These are phyloP conservation scores for Fagopyrum tataricum DNA, from an alignment of 148 eudicot species.

Conservation along the genomic window DNA sequence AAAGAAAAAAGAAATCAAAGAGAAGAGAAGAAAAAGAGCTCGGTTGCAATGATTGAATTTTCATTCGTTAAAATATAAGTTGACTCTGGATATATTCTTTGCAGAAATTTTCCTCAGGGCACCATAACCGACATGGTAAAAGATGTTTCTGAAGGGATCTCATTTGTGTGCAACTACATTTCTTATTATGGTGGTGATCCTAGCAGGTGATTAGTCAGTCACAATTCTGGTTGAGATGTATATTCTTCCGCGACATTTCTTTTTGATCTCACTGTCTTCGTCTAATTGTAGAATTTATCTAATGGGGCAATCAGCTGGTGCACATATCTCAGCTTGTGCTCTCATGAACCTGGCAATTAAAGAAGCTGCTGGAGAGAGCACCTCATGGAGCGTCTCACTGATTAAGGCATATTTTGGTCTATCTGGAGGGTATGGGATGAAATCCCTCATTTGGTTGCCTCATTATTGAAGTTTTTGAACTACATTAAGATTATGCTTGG, in stretches of 20 bases:
- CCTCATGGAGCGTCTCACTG: slow-evolving; percentile 86
- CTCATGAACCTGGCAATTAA: slow-evolving; percentile 68
- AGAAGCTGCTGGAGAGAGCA: slow-evolving; percentile 57
- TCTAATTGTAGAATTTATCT: slow-evolving; percentile 55
- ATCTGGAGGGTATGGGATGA: slow-evolving; percentile 80
- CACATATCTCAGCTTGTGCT: slow-evolving; percentile 89
- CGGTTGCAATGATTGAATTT: no score
- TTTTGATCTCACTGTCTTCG: slow-evolving; percentile 11
- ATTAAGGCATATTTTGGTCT: slow-evolving; percentile 89
- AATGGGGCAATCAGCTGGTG: slow-evolving; percentile 98
- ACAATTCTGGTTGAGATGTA: not conserved
- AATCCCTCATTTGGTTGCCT: not conserved
- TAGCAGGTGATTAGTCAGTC: slow-evolving; percentile 42
- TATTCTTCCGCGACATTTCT: slow-evolving; percentile 6
- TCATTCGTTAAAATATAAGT: not conserved
- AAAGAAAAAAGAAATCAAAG: not conserved
- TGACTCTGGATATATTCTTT: slow-evolving; percentile 11
- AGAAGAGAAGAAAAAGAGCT: no score
- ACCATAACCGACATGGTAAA: slow-evolving; percentile 87
- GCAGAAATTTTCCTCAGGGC: slow-evolving; percentile 99
- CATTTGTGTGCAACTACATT: slow-evolving; percentile 58
- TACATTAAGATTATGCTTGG: no score
- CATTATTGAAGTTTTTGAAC: not conserved
- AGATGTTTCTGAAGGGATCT: slow-evolving; percentile 82
- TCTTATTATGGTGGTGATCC: slow-evolving; percentile 75